Conservation (phyloP, 768 basidiomycete genomes). For the Trametes punicea region DNA sequence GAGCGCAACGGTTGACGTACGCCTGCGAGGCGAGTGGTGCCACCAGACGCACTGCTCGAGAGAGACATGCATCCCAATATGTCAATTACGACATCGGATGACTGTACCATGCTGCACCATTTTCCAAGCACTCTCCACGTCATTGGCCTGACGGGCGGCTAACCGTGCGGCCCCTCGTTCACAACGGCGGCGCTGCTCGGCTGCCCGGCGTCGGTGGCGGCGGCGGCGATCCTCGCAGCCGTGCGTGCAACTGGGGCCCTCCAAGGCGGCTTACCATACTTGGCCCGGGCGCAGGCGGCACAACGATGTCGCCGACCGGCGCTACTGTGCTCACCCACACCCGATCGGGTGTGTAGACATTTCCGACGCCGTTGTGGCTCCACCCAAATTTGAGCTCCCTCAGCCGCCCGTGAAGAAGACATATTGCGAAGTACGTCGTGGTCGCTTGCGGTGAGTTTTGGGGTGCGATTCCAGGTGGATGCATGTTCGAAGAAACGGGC, state of each 20-base stretch:
- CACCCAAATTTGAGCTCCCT: no score
- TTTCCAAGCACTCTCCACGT: not conserved
- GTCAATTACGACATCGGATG: not conserved
- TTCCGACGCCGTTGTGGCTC: not conserved
- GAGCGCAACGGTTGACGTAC: not conserved
- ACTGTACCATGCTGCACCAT: no score
- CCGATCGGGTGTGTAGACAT: slow-evolving; percentile 6
- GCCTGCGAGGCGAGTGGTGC: not conserved
- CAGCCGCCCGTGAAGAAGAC: no score
- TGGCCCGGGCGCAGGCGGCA: not conserved
- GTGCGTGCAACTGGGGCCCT: not conserved
- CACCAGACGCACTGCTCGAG: not conserved
- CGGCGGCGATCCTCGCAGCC: slow-evolving; percentile 5
- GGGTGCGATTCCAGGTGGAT: not conserved
- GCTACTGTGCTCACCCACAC: not conserved
- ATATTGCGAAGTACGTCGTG: not conserved
- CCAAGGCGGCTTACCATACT: not conserved
- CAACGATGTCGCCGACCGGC: not conserved
- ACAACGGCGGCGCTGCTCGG: slow-evolving; percentile 7
- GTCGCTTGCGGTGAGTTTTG: slow-evolving; percentile 1
- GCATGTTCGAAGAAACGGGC: not conserved
- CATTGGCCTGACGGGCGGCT: slow-evolving; percentile 1
- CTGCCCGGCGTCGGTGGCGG: not conserved
- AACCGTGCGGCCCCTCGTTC: not conserved
- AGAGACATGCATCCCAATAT: not conserved